Conservation (phyloP, 768 basidiomycete species). For the Mycena rosella region DNA sequence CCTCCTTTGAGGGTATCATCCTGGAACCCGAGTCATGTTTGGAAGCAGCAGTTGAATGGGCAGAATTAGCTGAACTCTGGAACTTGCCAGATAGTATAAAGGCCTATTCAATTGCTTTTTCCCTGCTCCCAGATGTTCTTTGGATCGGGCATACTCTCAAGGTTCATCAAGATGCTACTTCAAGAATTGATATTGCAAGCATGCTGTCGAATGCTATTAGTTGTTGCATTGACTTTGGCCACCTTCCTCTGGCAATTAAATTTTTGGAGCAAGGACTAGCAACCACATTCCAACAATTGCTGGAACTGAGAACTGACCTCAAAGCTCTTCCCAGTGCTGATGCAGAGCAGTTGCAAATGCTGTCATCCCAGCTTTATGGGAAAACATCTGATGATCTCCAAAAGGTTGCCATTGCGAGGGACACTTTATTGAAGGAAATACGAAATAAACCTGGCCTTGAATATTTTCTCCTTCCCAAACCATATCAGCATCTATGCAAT, state of each 20-base stretch:
- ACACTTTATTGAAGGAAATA: neutral
- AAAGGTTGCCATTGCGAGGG: neutral
- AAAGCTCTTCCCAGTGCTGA: neutral
- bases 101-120: slow-evolving; percentile 3
- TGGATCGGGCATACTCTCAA: slow-evolving; percentile 1
- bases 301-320: neutral
- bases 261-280: slow-evolving; percentile 11
- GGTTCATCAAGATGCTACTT: neutral
- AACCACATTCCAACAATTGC: slow-evolving; percentile 16
- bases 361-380: slow-evolving; percentile 4
- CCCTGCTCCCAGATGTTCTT: neutral
- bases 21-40: neutral
- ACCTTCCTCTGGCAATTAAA: neutral
- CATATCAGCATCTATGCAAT: slow-evolving; percentile 3
- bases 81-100: neutral
- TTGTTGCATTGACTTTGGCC: neutral
- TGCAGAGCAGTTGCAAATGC: neutral
- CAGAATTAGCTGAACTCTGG: neutral
- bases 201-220: neutral
- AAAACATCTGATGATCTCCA: neutral
- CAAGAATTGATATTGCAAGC: neutral
- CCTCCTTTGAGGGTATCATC: neutral
- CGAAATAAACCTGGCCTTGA: slow-evolving; percentile 2
- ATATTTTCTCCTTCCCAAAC: neutral
- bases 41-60: neutral